phyloP scores from a whole-genome alignment of 192 early-diverging fungal species.

The Rhizoclosmatium globosum region DNA sequence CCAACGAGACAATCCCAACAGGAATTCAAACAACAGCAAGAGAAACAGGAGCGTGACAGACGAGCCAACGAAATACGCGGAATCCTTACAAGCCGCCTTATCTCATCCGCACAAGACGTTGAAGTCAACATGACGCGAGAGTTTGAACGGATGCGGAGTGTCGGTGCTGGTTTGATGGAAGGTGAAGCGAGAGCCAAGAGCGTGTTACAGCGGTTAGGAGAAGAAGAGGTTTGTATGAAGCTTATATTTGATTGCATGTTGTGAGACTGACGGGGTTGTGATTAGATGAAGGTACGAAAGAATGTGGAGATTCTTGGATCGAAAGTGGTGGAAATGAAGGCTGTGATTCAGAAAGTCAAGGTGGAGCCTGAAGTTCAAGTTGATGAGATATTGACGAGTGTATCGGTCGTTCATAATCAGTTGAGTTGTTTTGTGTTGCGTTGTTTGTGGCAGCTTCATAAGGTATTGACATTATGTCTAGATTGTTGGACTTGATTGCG shows the following conservation, averaged over 20 bases:
- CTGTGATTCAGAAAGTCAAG: slow-evolving; percentile 58
- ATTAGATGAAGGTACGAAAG: slow-evolving; percentile 65
- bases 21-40: background rate
- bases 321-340: slow-evolving; percentile 67
- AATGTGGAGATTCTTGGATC: slow-evolving; percentile 72
- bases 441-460: background rate
- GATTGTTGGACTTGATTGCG: slow-evolving; percentile 85
- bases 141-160: slow-evolving; percentile 25
- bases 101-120: slow-evolving; percentile 15
- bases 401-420: slow-evolving; percentile 76
- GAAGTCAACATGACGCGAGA: slow-evolving; percentile 13
- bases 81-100: background rate
- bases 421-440: slow-evolving; percentile 33
- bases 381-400: slow-evolving; percentile 69
- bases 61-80: slow-evolving; percentile 42
- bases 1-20: slow-evolving; percentile 29
- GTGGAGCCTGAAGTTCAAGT: slow-evolving; percentile 68
- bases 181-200: slow-evolving; percentile 71
- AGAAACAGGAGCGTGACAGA: slow-evolving; percentile 25
- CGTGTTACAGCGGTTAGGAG: slow-evolving; percentile 65
- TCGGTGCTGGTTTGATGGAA: slow-evolving; percentile 60
- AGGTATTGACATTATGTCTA: slow-evolving; percentile 37
- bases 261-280: background rate
- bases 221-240: slow-evolving; percentile 43
- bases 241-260: background rate